Base-by-base conservation (phyloP, 768 basidiomycete genomes). In the Pleurotus pulmonarius region DNA sequence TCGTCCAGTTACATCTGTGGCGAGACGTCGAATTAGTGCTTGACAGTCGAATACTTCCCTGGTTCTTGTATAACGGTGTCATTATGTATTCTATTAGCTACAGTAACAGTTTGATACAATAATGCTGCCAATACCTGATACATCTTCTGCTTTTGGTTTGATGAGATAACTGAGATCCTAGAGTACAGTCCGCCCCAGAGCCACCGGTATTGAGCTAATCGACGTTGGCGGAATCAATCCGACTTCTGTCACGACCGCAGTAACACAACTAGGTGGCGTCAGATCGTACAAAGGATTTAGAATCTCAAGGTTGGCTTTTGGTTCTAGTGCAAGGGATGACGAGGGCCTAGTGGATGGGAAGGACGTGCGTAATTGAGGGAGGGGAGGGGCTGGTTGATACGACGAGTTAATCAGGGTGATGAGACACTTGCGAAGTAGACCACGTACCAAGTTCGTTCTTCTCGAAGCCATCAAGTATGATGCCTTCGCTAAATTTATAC, bases 231-330 rank as follows among this genome's bases (percentile, higher is more conserved):
- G 94, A 60, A 96, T 97, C 55, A 98, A 77, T 1, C 96, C 96
- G 44, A 95, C 94, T 73, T 99, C 97, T 2, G 96, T 98, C 55
- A 98, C 94, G 20, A 99, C 92, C 15, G 91, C 96, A 1, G 97
- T 96, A 60, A 99, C 94, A 67, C 85, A 90, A 16, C 83, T 83
- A 1, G 95, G 90, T 1, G 96, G 92, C 2, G 97, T 97, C 44
- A 98, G 76, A 69, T 99, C 97, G 66, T 98, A 99, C 11, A 98
- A 71, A 5, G 96, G 89, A 68, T 90, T 92, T 59, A 97, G 74
- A 18, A 88, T 81, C 61, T 93, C 87, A 13, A 97, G 76, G 61
- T 84, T 85, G 18, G 78, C 70, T 54, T 71, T 65, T 37, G 79
- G 70, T 38, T 48, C 34, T 38, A 57, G 51, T 1, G 54, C 26